Evolutionary conservation across 2,329 filamentous ascomycete genomes (phyloP).

Genomic region (Monosporascus cannonballus): DNA sequence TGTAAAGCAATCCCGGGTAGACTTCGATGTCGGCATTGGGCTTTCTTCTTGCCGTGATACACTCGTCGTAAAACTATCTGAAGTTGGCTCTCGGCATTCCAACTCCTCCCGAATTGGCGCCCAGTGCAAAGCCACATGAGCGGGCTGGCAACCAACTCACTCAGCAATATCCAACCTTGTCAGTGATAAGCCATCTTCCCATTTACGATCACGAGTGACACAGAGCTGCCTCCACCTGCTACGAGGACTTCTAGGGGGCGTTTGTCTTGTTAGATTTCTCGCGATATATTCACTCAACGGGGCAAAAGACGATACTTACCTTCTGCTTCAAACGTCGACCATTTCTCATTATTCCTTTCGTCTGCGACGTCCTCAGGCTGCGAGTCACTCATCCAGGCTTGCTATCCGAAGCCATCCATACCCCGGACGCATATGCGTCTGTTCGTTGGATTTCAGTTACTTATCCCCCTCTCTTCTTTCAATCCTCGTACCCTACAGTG

Average conservation of each 20-base stretch:
- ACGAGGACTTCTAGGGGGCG: background rate
- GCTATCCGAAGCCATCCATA: background rate
- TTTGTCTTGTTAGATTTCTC: background rate
- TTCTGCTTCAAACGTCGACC: background rate
- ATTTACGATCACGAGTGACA: no score
- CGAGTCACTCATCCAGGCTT: background rate
- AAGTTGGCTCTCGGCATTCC: background rate
- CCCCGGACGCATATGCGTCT: background rate
- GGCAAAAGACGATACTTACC: background rate
- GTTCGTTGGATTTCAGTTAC: background rate
- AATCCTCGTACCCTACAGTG: background rate
- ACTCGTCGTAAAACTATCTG: background rate
- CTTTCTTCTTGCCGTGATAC: background rate
- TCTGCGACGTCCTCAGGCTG: background rate
- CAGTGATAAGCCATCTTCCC: no score
- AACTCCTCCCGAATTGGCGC: background rate
- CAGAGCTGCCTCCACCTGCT: background rate
- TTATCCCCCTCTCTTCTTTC: background rate
- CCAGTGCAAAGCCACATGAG: background rate
- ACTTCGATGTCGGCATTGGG: background rate
- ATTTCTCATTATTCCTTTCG: background rate
- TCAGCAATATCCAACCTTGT: no score
- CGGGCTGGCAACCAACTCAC: no score
- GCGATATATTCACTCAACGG: background rate
- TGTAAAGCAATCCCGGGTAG: background rate